A percentile compares a stretch with the other conserved stretches of the same genome.
These are phyloP conservation scores for Nicotiana otophora DNA, from an alignment of 257 asterid genomes.

Conservation along the genomic window DNA sequence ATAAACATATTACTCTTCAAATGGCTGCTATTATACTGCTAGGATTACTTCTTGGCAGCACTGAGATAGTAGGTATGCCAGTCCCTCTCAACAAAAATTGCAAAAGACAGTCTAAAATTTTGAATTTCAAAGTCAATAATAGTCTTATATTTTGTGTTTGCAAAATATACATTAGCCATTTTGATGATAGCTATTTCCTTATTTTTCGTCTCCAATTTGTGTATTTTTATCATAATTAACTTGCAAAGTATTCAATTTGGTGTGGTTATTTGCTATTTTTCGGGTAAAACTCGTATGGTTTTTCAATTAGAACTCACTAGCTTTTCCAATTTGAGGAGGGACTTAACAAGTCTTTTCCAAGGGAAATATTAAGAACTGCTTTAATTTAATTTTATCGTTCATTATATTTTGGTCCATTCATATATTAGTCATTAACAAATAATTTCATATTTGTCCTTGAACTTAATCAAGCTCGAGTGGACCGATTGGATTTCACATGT, in stretches of 20 bases:
- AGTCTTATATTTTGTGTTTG: neutral
- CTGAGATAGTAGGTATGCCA: neutral
- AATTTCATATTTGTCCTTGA: too few relatives aligned
- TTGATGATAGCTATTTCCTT: neutral
- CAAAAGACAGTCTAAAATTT: neutral
- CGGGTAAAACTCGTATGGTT: neutral
- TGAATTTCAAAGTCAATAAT: neutral
- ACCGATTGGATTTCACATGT: too few relatives aligned
- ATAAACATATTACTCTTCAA: neutral
- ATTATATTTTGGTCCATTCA: too few relatives aligned
- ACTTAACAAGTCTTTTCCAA: neutral
- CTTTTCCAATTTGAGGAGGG: neutral
- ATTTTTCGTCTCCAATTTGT: neutral
- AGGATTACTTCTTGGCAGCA: neutral
- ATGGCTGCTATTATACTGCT: constrained; percentile 3
- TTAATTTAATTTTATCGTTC: too few relatives aligned
- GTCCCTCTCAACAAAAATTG: neutral
- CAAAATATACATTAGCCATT: neutral
- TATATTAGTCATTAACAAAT: too few relatives aligned
- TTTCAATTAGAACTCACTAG: neutral
- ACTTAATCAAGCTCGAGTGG: too few relatives aligned
- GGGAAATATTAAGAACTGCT: too few relatives aligned
- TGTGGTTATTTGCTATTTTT: neutral
- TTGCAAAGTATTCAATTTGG: neutral
- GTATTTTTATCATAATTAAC: neutral